Conservation (phyloP, 257 asterid genomes). For the Avicennia marina region DNA sequence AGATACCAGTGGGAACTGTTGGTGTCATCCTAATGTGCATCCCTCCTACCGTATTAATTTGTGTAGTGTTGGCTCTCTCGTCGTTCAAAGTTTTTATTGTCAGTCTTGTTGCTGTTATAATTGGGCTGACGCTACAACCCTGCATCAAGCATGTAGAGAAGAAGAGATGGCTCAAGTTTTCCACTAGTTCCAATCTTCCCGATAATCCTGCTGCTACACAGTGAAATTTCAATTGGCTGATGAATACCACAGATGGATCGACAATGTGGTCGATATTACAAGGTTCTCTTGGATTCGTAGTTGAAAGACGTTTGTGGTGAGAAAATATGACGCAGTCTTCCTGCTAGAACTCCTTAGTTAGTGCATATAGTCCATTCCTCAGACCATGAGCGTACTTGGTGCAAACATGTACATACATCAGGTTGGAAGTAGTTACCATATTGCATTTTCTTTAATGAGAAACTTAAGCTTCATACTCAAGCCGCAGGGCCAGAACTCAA, state of each 20-base stretch:
- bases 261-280: too few relatives aligned
- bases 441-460: too few relatives aligned
- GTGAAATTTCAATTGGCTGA: constrained; percentile 20
- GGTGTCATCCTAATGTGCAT: constrained; percentile 50
- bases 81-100: constrained; percentile 34
- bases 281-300: too few relatives aligned
- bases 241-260: background rate
- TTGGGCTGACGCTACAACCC: constrained; percentile 53
- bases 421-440: too few relatives aligned
- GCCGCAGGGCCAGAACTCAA: too few relatives aligned
- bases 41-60: constrained; percentile 46
- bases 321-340: too few relatives aligned
- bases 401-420: too few relatives aligned
- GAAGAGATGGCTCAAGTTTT: constrained; percentile 52
- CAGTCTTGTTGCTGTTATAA: constrained; percentile 41
- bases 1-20: constrained; percentile 55
- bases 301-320: too few relatives aligned
- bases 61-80: constrained; percentile 46
- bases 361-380: too few relatives aligned
- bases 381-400: too few relatives aligned
- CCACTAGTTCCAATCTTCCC: constrained; percentile 45
- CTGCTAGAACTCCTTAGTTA: too few relatives aligned
- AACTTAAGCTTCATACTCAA: too few relatives aligned
- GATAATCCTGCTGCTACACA: constrained; percentile 24
- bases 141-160: constrained; percentile 43